A percentile compares a stretch with the other conserved stretches of the same genome.
Conservation (phyloP, 805 yeast genomes). For the Saccharomycopsis lassenensis region DNA sequence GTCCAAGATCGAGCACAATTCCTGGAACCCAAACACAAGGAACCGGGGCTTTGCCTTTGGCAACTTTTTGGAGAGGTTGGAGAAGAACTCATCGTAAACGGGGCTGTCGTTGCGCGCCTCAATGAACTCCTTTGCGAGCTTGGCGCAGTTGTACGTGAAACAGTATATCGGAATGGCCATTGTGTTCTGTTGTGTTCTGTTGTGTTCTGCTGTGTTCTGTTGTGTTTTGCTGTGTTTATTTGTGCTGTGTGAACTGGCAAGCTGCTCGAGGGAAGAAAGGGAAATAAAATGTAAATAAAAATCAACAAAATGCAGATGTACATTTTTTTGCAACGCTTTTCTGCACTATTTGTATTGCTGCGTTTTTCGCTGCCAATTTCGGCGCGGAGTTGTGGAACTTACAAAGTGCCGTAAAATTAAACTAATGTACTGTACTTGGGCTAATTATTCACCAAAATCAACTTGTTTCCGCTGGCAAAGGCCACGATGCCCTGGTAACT, state of each 20-base stretch:
- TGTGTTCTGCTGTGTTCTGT: too few species aligned
- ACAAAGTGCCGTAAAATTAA: too few species aligned
- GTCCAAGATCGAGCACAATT: constrained; percentile 44
- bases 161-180: constrained; percentile 5
- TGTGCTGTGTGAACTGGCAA: too few species aligned
- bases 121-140: constrained; percentile 29
- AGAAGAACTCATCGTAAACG: constrained; percentile 22
- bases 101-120: constrained; percentile 18
- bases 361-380: too few species aligned
- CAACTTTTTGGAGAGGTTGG: constrained; percentile 23
- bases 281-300: too few species aligned
- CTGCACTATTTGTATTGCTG: too few species aligned
- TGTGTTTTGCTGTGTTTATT: too few species aligned
- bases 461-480: constrained; percentile 3
- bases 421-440: too few species aligned
- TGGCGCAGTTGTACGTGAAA: constrained; percentile 45
- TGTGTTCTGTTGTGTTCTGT: background rate
- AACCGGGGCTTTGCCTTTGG: constrained; percentile 32
- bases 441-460: constrained; percentile 3
- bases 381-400: too few species aligned
- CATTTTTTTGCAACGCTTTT: too few species aligned
- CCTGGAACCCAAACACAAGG: constrained; percentile 58
- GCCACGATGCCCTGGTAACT: constrained; percentile 2
- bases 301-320: too few species aligned
- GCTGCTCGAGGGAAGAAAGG: too few species aligned